Percentiles rank a stretch among this genome's conserved stretches.
Evolutionary conservation across 352 stramenopile species (phyloP).

Genomic region (Phytophthora pisi): DNA sequence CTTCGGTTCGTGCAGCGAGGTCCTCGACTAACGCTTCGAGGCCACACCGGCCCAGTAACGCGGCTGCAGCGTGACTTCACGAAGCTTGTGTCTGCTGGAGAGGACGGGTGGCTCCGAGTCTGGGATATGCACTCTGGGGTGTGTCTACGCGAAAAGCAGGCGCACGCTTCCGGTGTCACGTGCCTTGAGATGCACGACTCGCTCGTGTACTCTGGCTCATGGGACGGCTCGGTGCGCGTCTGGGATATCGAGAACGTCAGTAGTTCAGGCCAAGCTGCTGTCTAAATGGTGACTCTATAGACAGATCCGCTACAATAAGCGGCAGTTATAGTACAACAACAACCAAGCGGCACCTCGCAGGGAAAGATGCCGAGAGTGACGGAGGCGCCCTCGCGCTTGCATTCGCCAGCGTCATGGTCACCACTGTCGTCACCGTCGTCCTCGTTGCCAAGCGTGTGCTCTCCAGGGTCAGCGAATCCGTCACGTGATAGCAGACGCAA

Average conservation of each 20-base stretch:
- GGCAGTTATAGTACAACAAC: conserved; percentile 5
- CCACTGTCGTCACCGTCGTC: conserved; percentile 17
- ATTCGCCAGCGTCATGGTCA: conserved; percentile 8
- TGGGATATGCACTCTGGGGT: conserved; percentile 85
- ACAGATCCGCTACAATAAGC: background rate
- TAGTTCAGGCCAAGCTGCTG: conserved; percentile 21
- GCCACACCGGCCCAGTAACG: conserved; percentile 60
- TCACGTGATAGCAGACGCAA: background rate
- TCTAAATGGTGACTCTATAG: conserved; percentile 5
- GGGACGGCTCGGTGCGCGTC: conserved; percentile 73
- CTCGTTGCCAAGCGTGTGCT: conserved; percentile 26
- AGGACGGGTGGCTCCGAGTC: conserved; percentile 73
- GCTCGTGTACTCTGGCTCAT: conserved; percentile 73
- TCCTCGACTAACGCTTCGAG: conserved; percentile 59
- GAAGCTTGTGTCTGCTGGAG: conserved; percentile 75
- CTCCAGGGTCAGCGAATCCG: background rate
- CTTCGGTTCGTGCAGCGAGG: conserved; percentile 76
- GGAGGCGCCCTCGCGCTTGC: conserved; percentile 9
- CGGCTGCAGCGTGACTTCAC: conserved; percentile 83
- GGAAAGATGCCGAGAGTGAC: conserved; percentile 11
- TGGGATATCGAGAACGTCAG: conserved; percentile 66
- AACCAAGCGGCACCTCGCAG: conserved; percentile 6
- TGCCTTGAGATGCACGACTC: conserved; percentile 65
- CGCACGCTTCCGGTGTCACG: conserved; percentile 70
- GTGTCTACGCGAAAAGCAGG: conserved; percentile 59